Conservation (phyloP, 805 yeast species). For the Kuraishia capsulata region DNA sequence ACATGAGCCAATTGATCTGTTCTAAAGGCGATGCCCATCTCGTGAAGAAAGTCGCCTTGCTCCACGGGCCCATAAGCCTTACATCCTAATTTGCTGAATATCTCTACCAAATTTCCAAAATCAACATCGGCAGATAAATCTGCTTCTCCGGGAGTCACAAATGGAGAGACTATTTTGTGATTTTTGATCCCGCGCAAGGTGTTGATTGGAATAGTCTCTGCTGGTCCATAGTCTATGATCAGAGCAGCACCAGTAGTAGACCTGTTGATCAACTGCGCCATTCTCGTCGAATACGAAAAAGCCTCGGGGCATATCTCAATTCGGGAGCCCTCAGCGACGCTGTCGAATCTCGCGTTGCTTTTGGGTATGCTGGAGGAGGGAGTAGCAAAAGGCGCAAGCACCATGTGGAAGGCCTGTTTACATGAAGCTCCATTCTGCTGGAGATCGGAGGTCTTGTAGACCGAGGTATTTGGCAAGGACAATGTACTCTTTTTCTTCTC, state of each 20-base stretch:
- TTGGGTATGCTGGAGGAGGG: constrained; percentile 53
- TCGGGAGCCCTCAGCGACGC: constrained; percentile 45
- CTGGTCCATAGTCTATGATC: constrained; percentile 72
- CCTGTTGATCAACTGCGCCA: constrained; percentile 35
- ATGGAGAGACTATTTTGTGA: constrained; percentile 70
- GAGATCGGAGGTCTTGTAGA: not conserved
- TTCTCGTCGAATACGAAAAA: constrained; percentile 44
- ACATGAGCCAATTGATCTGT: constrained; percentile 46
- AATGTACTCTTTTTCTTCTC: not conserved
- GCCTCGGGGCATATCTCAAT: constrained; percentile 75
- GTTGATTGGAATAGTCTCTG: constrained; percentile 53
- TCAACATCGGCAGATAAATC: constrained; percentile 83
- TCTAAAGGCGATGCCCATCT: constrained; percentile 66
- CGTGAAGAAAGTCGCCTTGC: constrained; percentile 75
- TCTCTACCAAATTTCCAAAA: constrained; percentile 45
- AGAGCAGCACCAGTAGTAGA: constrained; percentile 50
- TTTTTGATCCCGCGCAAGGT: constrained; percentile 64
- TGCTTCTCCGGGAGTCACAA: constrained; percentile 66
- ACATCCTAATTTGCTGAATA: constrained; percentile 17
- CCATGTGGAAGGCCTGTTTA: constrained; percentile 39
- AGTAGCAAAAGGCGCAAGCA: constrained; percentile 49
- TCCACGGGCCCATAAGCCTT: constrained; percentile 48
- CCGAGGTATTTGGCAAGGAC: not conserved
- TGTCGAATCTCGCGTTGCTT: constrained; percentile 36
- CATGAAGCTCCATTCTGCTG: not conserved